Evolutionary conservation across 805 yeast genomes (phyloP), one percentile per base, ranked within the genome.

Genomic region (Candida multigemmis): DNA sequence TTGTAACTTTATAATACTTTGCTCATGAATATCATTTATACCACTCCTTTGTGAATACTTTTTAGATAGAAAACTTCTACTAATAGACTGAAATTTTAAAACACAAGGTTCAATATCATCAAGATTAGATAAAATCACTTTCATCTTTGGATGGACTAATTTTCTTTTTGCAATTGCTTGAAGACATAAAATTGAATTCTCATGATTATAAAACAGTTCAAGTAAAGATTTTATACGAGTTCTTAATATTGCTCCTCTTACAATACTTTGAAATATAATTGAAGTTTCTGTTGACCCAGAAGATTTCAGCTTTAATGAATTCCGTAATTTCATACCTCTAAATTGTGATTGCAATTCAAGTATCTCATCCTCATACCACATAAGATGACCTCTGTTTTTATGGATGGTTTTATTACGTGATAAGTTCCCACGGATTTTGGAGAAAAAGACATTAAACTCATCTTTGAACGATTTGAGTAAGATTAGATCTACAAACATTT

Each of bases 401-500:
- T 44, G 59, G 24, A 48, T 41, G 6, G 59, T 49, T 34, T 34
- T 48, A 23, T 32, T 36, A 27, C 68, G 40, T 10, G 52, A 28
- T 29, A 60, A 21, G 7, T 53, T 46, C 7, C 83, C 82, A 46
- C 83, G 62, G 6, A 68, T 51, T 0, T 62, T 38, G 0, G 78
- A 53, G 39, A 73, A 74, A 12, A 79, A 51, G 7, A 43, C 46
- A 3, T 65, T 48, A 13, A 78, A 38, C 37, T 69, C 71, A 8
- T 65, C 68, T 5, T 63, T 64, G 38, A 71, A 72, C 1, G 81
- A 67, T 32, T 65, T 69, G 16, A 81, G 44, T 59, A 80, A 65
- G 33, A 77, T 76, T 31, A 64, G 65, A 37, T 71, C 69, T 19
- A 81, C 78, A 46, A 74, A 75, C 56, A 76, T 58, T 12, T 56